Conservation (phyloP, 768 basidiomycete species). For the Russula sp. region DNA sequence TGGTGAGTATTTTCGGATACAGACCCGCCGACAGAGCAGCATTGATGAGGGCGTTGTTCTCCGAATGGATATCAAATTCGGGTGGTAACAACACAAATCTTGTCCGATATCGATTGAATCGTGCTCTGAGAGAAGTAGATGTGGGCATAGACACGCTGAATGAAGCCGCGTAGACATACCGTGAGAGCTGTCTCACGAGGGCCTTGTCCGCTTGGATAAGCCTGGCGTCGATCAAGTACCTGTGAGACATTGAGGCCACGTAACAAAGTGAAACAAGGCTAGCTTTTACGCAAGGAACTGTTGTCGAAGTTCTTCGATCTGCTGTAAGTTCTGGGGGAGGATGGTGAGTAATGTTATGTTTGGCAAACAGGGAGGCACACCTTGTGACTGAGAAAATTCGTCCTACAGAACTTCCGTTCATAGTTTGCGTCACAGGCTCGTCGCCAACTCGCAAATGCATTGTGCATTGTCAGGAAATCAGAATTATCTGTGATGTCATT, state of each 20-base stretch:
- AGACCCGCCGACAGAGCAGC: constrained; percentile 81
- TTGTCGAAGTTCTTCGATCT: constrained; percentile 93
- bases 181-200: constrained; percentile 63
- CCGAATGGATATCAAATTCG: constrained; percentile 62
- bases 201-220: constrained; percentile 66
- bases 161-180: constrained; percentile 33
- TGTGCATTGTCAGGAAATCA: constrained; percentile 90
- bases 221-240: constrained; percentile 82
- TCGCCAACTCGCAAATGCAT: constrained; percentile 85
- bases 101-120: constrained; percentile 65
- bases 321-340: constrained; percentile 67
- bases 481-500: constrained; percentile 62
- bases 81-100: constrained; percentile 72
- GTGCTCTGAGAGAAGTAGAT: constrained; percentile 39
- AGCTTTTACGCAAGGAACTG: constrained; percentile 38
- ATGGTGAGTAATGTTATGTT: not conserved
- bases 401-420: constrained; percentile 70
- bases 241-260: constrained; percentile 25
- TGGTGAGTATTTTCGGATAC: constrained; percentile 80
- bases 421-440: constrained; percentile 55
- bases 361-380: constrained; percentile 29
- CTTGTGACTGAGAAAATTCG: constrained; percentile 79
- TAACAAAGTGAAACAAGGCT: not conserved
- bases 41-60: constrained; percentile 58
- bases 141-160: not conserved